Evolutionary conservation across 495 filamentous ascomycete species (phyloP).

Genomic region (Daldinia bambusicola): DNA sequence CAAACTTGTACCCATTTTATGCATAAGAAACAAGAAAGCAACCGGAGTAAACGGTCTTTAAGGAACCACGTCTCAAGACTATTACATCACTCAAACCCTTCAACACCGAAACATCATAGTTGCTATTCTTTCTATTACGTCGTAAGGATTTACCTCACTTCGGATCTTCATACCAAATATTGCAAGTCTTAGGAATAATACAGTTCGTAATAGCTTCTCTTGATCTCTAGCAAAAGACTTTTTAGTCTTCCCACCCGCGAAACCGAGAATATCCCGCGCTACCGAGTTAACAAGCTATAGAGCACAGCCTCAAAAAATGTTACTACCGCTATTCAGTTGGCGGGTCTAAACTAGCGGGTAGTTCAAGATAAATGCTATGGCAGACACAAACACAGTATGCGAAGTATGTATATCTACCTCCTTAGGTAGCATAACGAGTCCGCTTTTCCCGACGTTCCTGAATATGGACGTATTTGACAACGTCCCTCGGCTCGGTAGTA

Average conservation of each 20-base stretch:
- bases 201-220: neutral
- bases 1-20: neutral
- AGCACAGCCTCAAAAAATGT: conserved; percentile 21
- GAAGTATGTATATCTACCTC: too few species aligned
- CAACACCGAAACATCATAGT: conserved; percentile 4
- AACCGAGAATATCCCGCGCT: conserved; percentile 5
- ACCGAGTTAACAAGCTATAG: neutral
- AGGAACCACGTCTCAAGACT: conserved; percentile 2
- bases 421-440: too few species aligned
- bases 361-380: too few species aligned
- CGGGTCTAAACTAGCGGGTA: conserved; percentile 9
- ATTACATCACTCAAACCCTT: conserved; percentile 17
- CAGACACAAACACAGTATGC: neutral
- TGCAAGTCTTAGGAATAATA: neutral
- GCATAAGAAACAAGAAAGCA: conserved; percentile 4
- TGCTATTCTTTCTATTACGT: conserved; percentile 2
- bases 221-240: conserved; percentile 1
- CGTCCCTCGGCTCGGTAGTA: conserved; percentile 31
- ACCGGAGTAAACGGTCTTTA: neutral
- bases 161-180: neutral
- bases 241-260: neutral
- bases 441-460: conserved; percentile 24
- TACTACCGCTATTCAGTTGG: neutral
- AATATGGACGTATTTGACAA: conserved; percentile 6
- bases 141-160: neutral